Evolutionary conservation across 495 filamentous ascomycete species (phyloP).

Genomic region (Penicillium daleae): DNA sequence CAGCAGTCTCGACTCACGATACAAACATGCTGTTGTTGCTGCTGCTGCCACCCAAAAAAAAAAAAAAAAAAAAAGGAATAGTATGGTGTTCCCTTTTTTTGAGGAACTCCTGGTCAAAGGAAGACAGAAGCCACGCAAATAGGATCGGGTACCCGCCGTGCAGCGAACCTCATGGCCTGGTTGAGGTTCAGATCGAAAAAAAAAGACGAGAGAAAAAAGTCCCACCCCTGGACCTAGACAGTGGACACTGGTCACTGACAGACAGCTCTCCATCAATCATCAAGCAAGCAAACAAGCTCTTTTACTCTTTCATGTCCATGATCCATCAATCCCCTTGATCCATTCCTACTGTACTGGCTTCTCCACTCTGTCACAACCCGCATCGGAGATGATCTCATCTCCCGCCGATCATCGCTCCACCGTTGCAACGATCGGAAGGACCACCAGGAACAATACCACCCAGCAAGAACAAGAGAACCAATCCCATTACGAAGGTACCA

Average conservation of each 20-base stretch:
- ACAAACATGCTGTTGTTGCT: background rate
- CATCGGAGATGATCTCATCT: slow-evolving; percentile 24
- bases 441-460: slow-evolving; percentile 25
- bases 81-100: too few relatives aligned
- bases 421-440: slow-evolving; percentile 7
- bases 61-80: background rate
- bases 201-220: background rate
- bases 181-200: background rate
- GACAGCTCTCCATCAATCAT: background rate
- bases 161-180: slow-evolving; percentile 3
- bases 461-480: background rate
- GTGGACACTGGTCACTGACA: too few relatives aligned
- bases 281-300: background rate
- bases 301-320: too few relatives aligned
- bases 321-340: too few relatives aligned
- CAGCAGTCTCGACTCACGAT: background rate
- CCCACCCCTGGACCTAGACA: too few relatives aligned
- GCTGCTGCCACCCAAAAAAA: background rate
- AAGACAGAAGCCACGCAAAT: slow-evolving; percentile 2
- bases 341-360: background rate
- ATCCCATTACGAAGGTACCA: too few relatives aligned
- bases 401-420: slow-evolving; percentile 18
- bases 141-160: background rate
- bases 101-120: too few relatives aligned
- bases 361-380: slow-evolving; percentile 4